phyloP scores from a whole-genome alignment of 768 basidiomycete species.

The Leccinum variicolor region DNA sequence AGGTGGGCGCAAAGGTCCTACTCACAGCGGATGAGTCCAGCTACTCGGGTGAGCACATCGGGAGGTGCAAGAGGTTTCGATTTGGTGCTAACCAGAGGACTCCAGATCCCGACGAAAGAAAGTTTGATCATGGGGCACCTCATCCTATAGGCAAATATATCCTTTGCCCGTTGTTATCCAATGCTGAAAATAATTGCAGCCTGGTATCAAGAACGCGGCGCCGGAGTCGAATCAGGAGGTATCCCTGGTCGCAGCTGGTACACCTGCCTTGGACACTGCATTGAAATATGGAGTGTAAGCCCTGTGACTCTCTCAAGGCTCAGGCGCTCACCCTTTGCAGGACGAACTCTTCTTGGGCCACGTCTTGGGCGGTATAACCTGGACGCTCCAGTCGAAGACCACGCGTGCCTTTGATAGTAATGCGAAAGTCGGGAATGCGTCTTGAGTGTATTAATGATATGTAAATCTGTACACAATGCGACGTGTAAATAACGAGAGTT shows the following conservation, averaged over 20 bases:
- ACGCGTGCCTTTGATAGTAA: slow-evolving; percentile 61
- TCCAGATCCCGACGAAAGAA: slow-evolving; percentile 31
- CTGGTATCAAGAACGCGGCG: slow-evolving; percentile 79
- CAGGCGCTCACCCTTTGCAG: slow-evolving; percentile 32
- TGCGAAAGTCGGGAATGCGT: slow-evolving; percentile 55
- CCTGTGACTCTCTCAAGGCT: not conserved
- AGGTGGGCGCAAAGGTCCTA: slow-evolving; percentile 57
- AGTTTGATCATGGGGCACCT: slow-evolving; percentile 65
- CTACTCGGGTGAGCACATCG: slow-evolving; percentile 47
- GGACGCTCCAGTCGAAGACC: slow-evolving; percentile 69
- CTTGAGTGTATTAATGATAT: slow-evolving; percentile 23
- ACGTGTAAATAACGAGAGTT: slow-evolving; percentile 26
- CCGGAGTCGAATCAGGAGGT: slow-evolving; percentile 51
- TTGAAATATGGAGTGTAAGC: slow-evolving; percentile 71
- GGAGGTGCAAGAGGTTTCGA: not conserved
- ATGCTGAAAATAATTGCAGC: slow-evolving; percentile 41
- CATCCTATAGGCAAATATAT: slow-evolving; percentile 65
- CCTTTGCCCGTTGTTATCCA: not conserved
- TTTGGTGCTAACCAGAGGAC: not conserved
- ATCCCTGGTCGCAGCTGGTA: slow-evolving; percentile 77
- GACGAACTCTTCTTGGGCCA: slow-evolving; percentile 68
- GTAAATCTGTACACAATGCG: slow-evolving; percentile 27
- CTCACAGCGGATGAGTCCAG: slow-evolving; percentile 65
- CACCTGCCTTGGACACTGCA: slow-evolving; percentile 76
- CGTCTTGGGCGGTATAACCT: slow-evolving; percentile 70